Base-by-base conservation (phyloP, 768 basidiomycete species). In the Obba rivulosa region DNA sequence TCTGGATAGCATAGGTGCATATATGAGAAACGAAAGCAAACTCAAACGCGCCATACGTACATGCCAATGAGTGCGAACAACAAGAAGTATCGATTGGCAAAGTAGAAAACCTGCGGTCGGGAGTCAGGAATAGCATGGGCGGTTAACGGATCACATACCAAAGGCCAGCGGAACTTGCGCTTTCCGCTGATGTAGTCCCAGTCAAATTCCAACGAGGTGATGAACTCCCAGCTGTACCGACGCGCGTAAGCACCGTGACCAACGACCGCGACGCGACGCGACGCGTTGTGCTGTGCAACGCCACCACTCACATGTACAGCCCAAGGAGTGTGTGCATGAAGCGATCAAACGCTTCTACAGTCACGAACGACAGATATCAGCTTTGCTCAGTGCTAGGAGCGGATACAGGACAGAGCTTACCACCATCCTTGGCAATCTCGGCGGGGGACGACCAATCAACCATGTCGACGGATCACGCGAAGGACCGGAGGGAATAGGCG, bases 41-140 rank as follows among this genome's bases (percentile, higher is more conserved):
- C 14, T 14, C 21, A 39, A 46, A 17, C 37, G 41, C 8, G 37
- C 21, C 8, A 0, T 3, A 59, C 72, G 49, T 52, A 74, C 76
- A 76, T 71, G 51, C 75, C 75, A 17, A 76, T 64, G 59, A 76
- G 61, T 14, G 76, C 69, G 43, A 70, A 69, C 13, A 77, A 57
- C 44, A 76, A 51, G 24, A 69, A 50, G 57, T 77, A 76, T 49
- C 75, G 67, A 9, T 70, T 70, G 8, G 69, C 53, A 52, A 76
- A 76, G 57, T 76, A 76, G 56, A 74, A 75, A 14, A 66, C 55
- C 56, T 57, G 35, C 22, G 34, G n/a, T n/a, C 18, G 25, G 4
- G 9, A 3, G 40, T 20, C 9, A 14, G 20, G 22, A 22, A 11
- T 16, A 4, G n/a, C 31, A 13, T 4, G 22, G 24, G 23, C 20